These are phyloP conservation scores for Spergularia azorica DNA, from an alignment of 179 eudicot genomes.

Conservation along the genomic window DNA sequence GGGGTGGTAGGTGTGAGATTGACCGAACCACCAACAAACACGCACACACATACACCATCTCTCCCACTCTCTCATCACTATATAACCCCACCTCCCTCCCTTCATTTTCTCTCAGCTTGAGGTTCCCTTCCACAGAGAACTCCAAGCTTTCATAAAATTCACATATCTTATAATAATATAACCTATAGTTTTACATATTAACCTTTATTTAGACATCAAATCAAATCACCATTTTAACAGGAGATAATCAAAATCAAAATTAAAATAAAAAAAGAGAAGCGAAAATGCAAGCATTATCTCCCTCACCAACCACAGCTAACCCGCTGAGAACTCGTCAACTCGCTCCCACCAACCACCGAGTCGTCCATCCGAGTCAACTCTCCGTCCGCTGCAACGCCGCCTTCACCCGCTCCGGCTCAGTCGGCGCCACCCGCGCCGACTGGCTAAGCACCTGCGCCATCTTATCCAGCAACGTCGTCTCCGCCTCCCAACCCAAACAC, in stretches of 20 bases:
- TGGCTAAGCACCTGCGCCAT: conserved; percentile 81
- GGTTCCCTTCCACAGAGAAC: conserved; percentile 28
- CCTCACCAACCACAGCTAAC: conserved; percentile 38
- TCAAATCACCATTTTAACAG: too few relatives aligned
- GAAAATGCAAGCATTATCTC: conserved; percentile 43
- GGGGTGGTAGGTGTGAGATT: conserved; percentile 48
- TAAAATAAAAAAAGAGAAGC: neutral
- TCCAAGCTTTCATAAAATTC: conserved; percentile 29
- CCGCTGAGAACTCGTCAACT: conserved; percentile 25
- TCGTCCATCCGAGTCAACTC: conserved; percentile 23
- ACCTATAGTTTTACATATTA: too few relatives aligned
- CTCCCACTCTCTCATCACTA: conserved; percentile 10
- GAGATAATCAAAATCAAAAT: neutral
- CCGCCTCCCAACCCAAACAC: conserved; percentile 48
- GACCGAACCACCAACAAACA: conserved; percentile 37
- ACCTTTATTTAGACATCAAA: too few relatives aligned
- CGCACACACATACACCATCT: conserved; percentile 21
- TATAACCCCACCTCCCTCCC: conserved; percentile 26
- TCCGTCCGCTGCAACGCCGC: conserved; percentile 34
- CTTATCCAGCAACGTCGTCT: conserved; percentile 68
- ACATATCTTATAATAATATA: too few relatives aligned
- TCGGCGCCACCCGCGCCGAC: conserved; percentile 49
- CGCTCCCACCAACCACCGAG: conserved; percentile 15
- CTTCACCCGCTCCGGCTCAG: conserved; percentile 27
- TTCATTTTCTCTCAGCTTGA: conserved; percentile 34